Base-by-base conservation (phyloP, 2,329 filamentous ascomycete genomes). In the Diaporthe sp. region DNA sequence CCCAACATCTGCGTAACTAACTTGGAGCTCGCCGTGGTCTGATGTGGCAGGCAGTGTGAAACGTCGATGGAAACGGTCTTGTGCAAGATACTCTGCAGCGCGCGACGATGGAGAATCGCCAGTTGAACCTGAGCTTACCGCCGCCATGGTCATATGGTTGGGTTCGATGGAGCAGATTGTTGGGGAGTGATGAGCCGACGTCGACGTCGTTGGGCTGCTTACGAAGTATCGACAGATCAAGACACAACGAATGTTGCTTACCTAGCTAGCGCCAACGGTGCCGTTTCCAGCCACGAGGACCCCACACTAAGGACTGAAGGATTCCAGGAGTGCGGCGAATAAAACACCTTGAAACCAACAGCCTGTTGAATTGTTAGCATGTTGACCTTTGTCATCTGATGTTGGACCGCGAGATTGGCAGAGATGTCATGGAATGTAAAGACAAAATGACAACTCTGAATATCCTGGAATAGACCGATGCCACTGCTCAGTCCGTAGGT, bases 11-110 rank as follows among this genome's bases (percentile, higher is more conserved):
- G 73, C 57, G n/a, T 77, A 78, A 13, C 75, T 77, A 17, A 78
- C 73, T 25, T 67, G 74, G 37, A 82, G 75, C 7, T 75, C 79
- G 15, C 74, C 68, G 13, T 77, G 77, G 9, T 55, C 39, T 20
- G 71, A 34, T 12, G 76, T 76, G n/a, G 75, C 75, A 42, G 77
- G 76, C 20, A 78, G 72, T 7, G 57, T 72, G 58, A 78, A 78
- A 4, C 47, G 47, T 47, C 58, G 76, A n/a, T 76, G 75, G 61
- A 78, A 78, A 42, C 75, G 73, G 7, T 71, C 61, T 20, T 78
- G 49, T 31, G 65, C 65, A 39, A 70, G 15, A 10, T 70, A 70
- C 15, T 70, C 34, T 4, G 49, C 34, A 13, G 65, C 49, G 22
- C 49, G 34, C 49, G 65, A 53, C 12, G 34, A 20, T 20, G 10